Conservation (phyloP, 2,329 filamentous ascomycete genomes). For the Madurella fahalii region DNA sequence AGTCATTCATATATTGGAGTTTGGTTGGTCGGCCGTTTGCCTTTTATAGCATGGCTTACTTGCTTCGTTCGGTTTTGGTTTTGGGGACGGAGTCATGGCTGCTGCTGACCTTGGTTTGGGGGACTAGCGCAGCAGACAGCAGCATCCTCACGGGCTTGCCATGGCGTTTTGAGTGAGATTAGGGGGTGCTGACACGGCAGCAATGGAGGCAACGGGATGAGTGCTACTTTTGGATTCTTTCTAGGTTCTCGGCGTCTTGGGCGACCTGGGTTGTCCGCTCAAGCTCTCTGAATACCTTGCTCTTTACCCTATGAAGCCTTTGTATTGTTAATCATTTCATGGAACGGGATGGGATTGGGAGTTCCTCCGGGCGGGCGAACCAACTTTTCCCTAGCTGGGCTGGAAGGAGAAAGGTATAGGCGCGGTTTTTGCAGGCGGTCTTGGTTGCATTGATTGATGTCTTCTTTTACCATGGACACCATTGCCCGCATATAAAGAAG, state of each 20-base stretch:
- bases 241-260: neutral
- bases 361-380: too few species aligned
- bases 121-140: neutral
- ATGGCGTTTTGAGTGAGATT: neutral
- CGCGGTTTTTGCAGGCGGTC: too few species aligned
- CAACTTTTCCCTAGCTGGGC: too few species aligned
- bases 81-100: neutral
- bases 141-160: neutral
- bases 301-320: neutral
- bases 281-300: neutral
- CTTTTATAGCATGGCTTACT: neutral
- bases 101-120: neutral
- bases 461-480: too few species aligned
- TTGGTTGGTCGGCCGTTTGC: neutral
- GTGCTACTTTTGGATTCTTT: too few species aligned
- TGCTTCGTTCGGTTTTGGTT: neutral
- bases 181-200: too few species aligned
- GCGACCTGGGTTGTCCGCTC: neutral
- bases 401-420: too few species aligned
- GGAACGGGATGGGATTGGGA: neutral
- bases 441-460: too few species aligned
- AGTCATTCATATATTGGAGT: neutral
- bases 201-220: too few species aligned
- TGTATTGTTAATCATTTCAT: neutral
- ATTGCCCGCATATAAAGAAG: too few species aligned